Percentiles rank a stretch among this genome's conserved stretches.
phyloP scores from a whole-genome alignment of 2,329 filamentous ascomycete genomes.

The Colletotrichum viniferum region DNA sequence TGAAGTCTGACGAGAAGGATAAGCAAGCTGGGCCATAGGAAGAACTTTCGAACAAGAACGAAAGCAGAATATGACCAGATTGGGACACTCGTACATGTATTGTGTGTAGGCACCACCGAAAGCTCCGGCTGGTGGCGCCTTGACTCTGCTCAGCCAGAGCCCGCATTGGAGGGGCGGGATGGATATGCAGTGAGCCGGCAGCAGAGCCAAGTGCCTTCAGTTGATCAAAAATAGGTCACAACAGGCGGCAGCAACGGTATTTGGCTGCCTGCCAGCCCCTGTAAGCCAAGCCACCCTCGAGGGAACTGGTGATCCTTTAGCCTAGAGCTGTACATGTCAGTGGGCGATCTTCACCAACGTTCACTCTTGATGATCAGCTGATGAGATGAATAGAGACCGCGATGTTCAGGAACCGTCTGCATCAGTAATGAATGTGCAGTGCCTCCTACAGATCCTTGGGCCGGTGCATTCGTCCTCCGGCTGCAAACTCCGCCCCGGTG shows the following conservation, averaged over 20 bases:
- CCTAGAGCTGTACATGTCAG: background rate
- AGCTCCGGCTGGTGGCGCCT: background rate
- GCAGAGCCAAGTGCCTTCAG: background rate
- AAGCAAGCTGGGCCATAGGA: background rate
- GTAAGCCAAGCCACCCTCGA: background rate
- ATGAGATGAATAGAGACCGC: background rate
- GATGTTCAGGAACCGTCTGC: background rate
- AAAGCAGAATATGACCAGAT: background rate
- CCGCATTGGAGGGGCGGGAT: background rate
- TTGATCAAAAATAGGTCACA: background rate
- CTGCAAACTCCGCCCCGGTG: background rate
- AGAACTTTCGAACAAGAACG: background rate
- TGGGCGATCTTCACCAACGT: background rate
- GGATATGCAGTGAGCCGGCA: background rate
- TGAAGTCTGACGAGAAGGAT: background rate
- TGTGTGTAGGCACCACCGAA: background rate
- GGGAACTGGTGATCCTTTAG: background rate
- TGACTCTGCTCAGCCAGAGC: background rate
- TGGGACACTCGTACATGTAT: background rate
- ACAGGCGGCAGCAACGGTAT: background rate
- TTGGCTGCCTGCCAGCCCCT: background rate
- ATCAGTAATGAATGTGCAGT: background rate
- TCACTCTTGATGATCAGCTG: background rate
- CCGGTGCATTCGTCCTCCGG: background rate
- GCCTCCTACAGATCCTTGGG: background rate